Percentiles rank a stretch among this genome's conserved stretches.
Evolutionary conservation across 257 asterid genomes (phyloP).

Genomic region (Nicotiana undulata): DNA sequence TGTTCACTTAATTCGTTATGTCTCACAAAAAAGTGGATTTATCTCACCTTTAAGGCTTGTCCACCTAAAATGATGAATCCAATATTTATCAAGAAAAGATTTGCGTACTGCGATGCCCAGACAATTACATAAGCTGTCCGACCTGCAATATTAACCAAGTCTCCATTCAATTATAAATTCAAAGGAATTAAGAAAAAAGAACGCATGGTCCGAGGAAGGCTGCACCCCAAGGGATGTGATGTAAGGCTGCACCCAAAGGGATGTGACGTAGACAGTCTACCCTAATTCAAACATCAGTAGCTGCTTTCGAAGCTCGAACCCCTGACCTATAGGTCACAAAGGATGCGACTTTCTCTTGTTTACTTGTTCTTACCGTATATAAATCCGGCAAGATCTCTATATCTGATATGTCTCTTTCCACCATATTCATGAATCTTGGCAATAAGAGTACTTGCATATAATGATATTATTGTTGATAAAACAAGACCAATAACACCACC

Average conservation of each 20-base stretch:
- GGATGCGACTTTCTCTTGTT: too few species aligned
- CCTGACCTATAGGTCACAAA: too few species aligned
- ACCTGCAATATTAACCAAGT: slow-evolving; percentile 36
- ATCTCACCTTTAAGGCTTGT: slow-evolving; percentile 66
- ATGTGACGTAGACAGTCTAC: too few species aligned
- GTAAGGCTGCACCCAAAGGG: too few species aligned
- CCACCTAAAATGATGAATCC: slow-evolving; percentile 87
- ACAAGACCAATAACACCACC: slow-evolving; percentile 90
- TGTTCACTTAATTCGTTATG: too few species aligned
- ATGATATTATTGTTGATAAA: slow-evolving; percentile 57
- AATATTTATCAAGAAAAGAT: slow-evolving; percentile 85
- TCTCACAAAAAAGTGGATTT: too few species aligned
- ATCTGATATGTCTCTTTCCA: slow-evolving; percentile 90
- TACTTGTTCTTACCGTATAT: slow-evolving; percentile 43
- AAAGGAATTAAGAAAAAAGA: neutral
- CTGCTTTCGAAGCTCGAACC: too few species aligned
- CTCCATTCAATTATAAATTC: neutral
- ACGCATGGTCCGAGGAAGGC: too few species aligned
- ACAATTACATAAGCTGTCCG: slow-evolving; percentile 59
- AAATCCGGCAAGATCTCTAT: slow-evolving; percentile 29
- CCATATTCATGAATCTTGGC: slow-evolving; percentile 91
- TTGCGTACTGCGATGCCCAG: slow-evolving; percentile 80
- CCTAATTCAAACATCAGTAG: too few species aligned
- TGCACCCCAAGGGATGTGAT: too few species aligned
- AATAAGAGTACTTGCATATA: slow-evolving; percentile 73